Evolutionary conservation across 2,329 filamentous ascomycete species (phyloP).

Genomic region (Metarhizium rileyi): DNA sequence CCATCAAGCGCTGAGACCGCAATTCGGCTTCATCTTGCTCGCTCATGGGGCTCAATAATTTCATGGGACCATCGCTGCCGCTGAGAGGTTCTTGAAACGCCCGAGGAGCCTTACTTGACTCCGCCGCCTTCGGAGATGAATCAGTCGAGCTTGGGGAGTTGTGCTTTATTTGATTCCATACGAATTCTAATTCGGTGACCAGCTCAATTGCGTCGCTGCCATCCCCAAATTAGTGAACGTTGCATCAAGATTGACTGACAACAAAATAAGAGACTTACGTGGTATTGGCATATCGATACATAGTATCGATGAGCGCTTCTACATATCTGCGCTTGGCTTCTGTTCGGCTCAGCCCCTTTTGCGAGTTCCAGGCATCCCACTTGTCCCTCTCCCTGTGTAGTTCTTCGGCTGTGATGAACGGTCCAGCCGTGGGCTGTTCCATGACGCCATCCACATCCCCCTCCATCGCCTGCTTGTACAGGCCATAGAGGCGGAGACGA

Average conservation of each 20-base stretch:
- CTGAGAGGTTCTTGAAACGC: slow-evolving; percentile 38
- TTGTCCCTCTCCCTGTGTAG: slow-evolving; percentile 53
- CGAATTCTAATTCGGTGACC: slow-evolving; percentile 92
- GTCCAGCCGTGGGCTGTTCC: slow-evolving; percentile 58
- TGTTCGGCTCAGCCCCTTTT: slow-evolving; percentile 73
- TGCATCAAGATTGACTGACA: neutral
- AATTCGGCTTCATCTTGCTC: slow-evolving; percentile 64
- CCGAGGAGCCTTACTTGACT: slow-evolving; percentile 20
- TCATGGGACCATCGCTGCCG: slow-evolving; percentile 48
- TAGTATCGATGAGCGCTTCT: slow-evolving; percentile 86
- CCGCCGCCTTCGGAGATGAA: slow-evolving; percentile 41
- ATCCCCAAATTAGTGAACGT: neutral
- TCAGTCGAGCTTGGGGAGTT: slow-evolving; percentile 60
- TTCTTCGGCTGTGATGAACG: slow-evolving; percentile 40
- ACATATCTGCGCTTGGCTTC: slow-evolving; percentile 94
- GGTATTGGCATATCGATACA: slow-evolving; percentile 92
- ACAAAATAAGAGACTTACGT: slow-evolving; percentile 39
- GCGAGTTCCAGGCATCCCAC: slow-evolving; percentile 93
- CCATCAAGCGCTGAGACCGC: slow-evolving; percentile 38
- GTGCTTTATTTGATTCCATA: slow-evolving; percentile 96
- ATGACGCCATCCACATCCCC: slow-evolving; percentile 93
- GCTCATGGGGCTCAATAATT: slow-evolving; percentile 75
- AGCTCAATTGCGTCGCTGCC: slow-evolving; percentile 70
- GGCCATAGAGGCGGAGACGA: slow-evolving; percentile 85
- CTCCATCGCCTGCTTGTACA: slow-evolving; percentile 99